These are phyloP conservation scores for Auxenochlorella pyrenoidosa DNA, from an alignment of 139 green algal genomes.

Conservation along the genomic window DNA sequence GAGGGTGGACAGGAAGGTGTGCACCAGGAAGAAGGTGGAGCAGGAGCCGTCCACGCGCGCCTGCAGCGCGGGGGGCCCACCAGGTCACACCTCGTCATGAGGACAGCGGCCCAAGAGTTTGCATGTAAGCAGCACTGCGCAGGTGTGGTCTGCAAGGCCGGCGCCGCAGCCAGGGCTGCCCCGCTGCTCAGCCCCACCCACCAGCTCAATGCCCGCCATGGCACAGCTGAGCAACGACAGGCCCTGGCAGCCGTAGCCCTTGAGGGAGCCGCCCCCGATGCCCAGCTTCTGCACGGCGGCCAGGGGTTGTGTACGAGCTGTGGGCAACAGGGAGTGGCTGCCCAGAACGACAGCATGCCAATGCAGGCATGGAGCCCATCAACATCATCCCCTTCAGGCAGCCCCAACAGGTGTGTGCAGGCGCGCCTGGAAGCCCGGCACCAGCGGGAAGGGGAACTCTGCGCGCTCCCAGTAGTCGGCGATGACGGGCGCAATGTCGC, in stretches of 20 bases:
- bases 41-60: slow-evolving; percentile 89
- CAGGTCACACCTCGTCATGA: too few relatives aligned
- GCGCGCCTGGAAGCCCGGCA: slow-evolving; percentile 63
- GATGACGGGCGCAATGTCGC: slow-evolving; percentile 90
- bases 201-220: slow-evolving; percentile 84
- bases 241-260: slow-evolving; percentile 84
- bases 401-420: neutral
- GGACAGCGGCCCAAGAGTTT: neutral
- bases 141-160: neutral
- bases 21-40: slow-evolving; percentile 94
- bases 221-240: slow-evolving; percentile 57
- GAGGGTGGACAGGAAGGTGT: slow-evolving; percentile 89
- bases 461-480: slow-evolving; percentile 90
- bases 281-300: slow-evolving; percentile 65
- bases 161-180: neutral
- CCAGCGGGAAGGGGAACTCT: slow-evolving; percentile 86
- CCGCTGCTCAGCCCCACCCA: neutral
- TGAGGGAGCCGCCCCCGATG: slow-evolving; percentile 82
- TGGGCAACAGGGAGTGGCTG: too few relatives aligned
- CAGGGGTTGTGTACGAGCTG: too few relatives aligned
- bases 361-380: too few relatives aligned
- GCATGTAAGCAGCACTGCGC: neutral
- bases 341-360: too few relatives aligned
- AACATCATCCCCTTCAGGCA: too few relatives aligned
- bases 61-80: too few relatives aligned